Conservation (phyloP, 2,329 filamentous ascomycete species). For the Trichophyton mentagrophytes region DNA sequence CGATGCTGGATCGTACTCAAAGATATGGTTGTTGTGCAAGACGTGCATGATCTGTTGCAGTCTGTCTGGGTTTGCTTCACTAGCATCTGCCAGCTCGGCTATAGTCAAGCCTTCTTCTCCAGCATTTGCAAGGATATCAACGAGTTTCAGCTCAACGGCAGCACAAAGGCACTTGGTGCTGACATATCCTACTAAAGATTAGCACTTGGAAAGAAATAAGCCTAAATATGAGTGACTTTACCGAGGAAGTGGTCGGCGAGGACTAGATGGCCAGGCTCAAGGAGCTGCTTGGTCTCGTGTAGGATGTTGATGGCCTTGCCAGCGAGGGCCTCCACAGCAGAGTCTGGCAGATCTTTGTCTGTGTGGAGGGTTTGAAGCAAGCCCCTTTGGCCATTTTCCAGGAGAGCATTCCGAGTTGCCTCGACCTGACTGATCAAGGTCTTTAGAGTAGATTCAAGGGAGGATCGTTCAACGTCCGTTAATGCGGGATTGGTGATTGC, state of each 20-base stretch:
- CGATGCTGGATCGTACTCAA: slow-evolving; percentile 20
- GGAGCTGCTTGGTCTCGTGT: slow-evolving; percentile 4
- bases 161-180: slow-evolving; percentile 9
- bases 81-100: slow-evolving; percentile 12
- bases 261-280: slow-evolving; percentile 17
- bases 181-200: background rate
- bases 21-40: slow-evolving; percentile 27
- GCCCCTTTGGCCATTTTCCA: background rate
- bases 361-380: background rate
- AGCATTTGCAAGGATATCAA: slow-evolving; percentile 19
- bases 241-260: slow-evolving; percentile 21
- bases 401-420: background rate
- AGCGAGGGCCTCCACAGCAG: background rate
- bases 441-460: background rate
- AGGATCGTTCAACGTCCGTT: background rate
- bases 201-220: background rate
- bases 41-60: slow-evolving; percentile 23
- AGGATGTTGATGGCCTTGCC: background rate
- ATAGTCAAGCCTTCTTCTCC: slow-evolving; percentile 14
- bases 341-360: background rate
- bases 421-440: background rate
- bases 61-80: slow-evolving; percentile 17
- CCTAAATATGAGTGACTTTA: background rate
- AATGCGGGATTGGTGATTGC: background rate
- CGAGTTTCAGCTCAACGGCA: slow-evolving; percentile 21